phyloP scores from a whole-genome alignment of 2,329 filamentous ascomycete species.

The Arthrobotrys musiformis region DNA sequence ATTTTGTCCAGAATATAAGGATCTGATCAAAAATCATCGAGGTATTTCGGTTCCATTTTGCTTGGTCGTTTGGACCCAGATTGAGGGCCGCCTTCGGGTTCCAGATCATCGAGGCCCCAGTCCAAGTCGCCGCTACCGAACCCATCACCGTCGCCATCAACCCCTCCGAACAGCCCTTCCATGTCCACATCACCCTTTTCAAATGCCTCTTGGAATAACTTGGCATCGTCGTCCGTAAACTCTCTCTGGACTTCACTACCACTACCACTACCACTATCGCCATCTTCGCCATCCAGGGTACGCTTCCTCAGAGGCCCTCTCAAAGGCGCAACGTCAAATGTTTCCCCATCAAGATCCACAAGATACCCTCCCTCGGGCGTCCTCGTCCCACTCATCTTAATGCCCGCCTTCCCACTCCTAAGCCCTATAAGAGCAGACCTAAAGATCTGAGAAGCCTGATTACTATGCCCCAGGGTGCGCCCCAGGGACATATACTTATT shows the following conservation, averaged over 20 bases:
- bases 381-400: background rate
- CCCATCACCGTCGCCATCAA: background rate
- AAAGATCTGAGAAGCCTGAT: conserved; percentile 11
- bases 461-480: conserved; percentile 21
- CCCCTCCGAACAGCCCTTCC: background rate
- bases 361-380: conserved; percentile 26
- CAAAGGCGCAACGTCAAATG: conserved; percentile 32
- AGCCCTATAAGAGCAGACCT: conserved; percentile 24
- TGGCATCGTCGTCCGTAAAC: background rate
- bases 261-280: too few species aligned
- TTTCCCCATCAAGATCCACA: conserved; percentile 44
- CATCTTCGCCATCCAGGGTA: too few species aligned
- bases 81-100: background rate
- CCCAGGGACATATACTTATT: conserved; percentile 34
- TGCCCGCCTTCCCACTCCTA: background rate
- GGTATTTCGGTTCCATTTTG: conserved; percentile 4
- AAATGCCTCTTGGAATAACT: conserved; percentile 7
- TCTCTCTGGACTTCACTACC: too few species aligned
- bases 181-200: conserved; percentile 1
- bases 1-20: too few species aligned
- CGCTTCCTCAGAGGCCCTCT: background rate
- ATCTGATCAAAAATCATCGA: conserved; percentile 18
- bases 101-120: conserved; percentile 45
- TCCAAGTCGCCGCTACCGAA: conserved; percentile 13
- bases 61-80: background rate